Percentiles rank a stretch among this genome's conserved stretches.
Evolutionary conservation across 2,329 filamentous ascomycete genomes (phyloP).

Genomic region (Colletotrichum tropicale): DNA sequence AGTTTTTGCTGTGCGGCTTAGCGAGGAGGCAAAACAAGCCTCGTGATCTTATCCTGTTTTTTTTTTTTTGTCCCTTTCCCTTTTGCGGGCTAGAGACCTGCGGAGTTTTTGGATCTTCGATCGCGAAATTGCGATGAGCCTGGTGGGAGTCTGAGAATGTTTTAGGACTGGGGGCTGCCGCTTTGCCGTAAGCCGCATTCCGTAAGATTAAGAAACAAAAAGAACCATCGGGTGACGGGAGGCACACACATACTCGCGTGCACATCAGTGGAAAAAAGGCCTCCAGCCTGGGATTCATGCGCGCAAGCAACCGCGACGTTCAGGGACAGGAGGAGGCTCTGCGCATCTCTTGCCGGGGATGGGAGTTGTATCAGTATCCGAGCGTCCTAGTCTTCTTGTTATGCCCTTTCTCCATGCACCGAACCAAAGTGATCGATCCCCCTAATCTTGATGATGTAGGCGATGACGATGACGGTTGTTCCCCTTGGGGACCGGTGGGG

Average conservation of each 20-base stretch:
- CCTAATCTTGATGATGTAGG: not conserved
- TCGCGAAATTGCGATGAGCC: constrained; percentile 17
- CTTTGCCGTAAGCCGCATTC: not conserved
- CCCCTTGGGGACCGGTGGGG: not conserved
- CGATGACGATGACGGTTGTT: not conserved
- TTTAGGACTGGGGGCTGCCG: not conserved
- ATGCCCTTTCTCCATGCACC: not conserved
- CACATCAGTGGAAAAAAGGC: not conserved
- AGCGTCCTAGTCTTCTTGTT: not conserved
- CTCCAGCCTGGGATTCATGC: not conserved
- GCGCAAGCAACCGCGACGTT: not conserved
- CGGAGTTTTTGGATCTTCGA: constrained; percentile 14
- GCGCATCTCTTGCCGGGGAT: not conserved
- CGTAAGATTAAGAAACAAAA: not conserved
- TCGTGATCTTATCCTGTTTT: not conserved
- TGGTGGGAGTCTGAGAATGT: not conserved
- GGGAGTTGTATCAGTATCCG: not conserved
- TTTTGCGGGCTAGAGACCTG: not conserved
- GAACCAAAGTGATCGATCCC: not conserved
- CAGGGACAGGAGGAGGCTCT: constrained; percentile 6
- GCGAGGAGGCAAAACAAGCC: not conserved
- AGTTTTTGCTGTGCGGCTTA: not conserved
- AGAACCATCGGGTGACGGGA: not conserved
- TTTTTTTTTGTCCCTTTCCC: not conserved
- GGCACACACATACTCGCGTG: not conserved